Evolutionary conservation across 2,329 filamentous ascomycete genomes (phyloP), one percentile per base, ranked within the genome.

Genomic region (Colletotrichum scovillei): DNA sequence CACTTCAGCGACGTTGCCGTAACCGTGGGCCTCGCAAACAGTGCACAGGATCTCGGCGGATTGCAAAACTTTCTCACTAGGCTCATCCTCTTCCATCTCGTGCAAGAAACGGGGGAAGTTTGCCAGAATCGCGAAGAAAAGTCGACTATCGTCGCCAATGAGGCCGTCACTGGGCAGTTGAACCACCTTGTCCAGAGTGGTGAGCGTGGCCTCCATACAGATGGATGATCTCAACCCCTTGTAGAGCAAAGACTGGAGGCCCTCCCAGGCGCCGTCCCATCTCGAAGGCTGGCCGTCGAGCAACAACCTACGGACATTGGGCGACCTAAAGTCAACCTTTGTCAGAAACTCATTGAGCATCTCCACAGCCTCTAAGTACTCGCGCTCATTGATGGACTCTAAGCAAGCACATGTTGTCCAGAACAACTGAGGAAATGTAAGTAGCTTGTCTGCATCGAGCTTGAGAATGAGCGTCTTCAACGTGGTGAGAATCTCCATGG

Each of bases 351-450:
- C 93, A 72, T 97, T 94, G 11, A 99, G 88, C 94, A 99, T 98
- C 65, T 94, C 92, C 14, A 98, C 86, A 26, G 94, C 95, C 80
- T 98, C 97, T 74, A 97, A 89, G 75, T 98, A 99, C 79, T 99
- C 97, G 26, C 93, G 90, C 82, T 99, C 97, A 76, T 98, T 97
- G 79, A 98, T 97, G 0, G 97, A 98, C 79, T 98, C 95, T 24
- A 99, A 86, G 80, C 97, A 99, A 12, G 97, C 97, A 78, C 95
- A 98, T 0, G 94, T 98, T 0, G 96, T 97, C 97, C 97, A 99
- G 83, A 99, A 98, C 1, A 99, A 86, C 79, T 98, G 96, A 1
- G 97, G 97, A 76, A 98, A 98, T n/a, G 92, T 91, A 60, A 97
- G 84, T 2, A 99, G 87, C 80, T 95, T 93, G 49, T 93, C 90